Base-by-base conservation (phyloP, 257 asterid species). In the Eustoma russellianum region DNA sequence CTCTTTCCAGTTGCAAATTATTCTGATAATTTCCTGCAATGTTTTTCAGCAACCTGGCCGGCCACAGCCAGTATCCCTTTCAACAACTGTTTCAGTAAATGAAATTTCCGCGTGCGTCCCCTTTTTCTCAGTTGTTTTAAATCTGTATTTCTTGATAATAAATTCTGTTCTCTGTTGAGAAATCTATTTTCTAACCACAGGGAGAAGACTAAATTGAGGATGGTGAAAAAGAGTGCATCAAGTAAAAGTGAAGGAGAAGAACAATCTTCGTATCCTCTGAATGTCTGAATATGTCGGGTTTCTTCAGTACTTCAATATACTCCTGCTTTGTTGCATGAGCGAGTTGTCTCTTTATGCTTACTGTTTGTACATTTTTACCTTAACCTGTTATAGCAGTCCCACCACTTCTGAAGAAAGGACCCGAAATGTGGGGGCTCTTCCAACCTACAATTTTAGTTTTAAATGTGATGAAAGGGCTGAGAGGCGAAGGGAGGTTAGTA, bases 391-490 rank as follows among this genome's bases (percentile, higher is more conserved):
- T 65, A 77, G 83, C 68, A 91, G 92, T 50, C 94, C 95, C 57
- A 71, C 80, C 52, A 54, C 70, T 58, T 91, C 68, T 65, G 95
- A 84, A 69, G 74, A 76, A 50, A 83, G 71, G 73, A 38, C 87
- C 60, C 86, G 76, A 59, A 82, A 48, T 67, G 33, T 63, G 70
- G 89, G 96, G 69, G 40, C 85, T 73, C 92, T 82, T 64, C 98
- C 98, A 46, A 55, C 76, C 51, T 87, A 91, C 46, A 55, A 70
- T 63, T 87, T 91, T 79, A 91, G 87, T 66, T 91, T 91, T 63
- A 87, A 71, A 73, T 91, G 98, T 63, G 73, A 91, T 62, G 96
- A 87, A 74, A 80, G 98, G 76, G 98, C 98, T 53, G 96, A 87
- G 80, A 87, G 74, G 76, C 69, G 98, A 68, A 82, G 55, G 78